A percentile compares a stretch with the other conserved stretches of the same genome.
Evolutionary conservation across 2,329 filamentous ascomycete species (phyloP).

Genomic region (Aspergillus fischeri): DNA sequence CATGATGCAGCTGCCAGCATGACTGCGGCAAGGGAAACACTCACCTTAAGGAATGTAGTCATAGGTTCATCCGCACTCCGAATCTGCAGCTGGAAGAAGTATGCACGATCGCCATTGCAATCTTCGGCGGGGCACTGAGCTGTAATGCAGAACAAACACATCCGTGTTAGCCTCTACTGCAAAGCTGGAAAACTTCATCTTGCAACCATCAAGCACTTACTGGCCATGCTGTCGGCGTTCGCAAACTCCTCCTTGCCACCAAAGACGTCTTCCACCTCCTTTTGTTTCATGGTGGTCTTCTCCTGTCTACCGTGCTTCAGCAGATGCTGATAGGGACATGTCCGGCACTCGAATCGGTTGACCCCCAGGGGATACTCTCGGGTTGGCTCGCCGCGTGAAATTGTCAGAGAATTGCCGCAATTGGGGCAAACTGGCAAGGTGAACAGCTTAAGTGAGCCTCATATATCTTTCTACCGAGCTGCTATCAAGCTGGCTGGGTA

Average conservation of each 20-base stretch:
- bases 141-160: conserved; percentile 24
- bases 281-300: conserved; percentile 72
- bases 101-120: conserved; percentile 80
- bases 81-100: conserved; percentile 96
- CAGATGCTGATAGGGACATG: conserved; percentile 86
- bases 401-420: conserved; percentile 48
- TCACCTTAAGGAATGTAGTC: conserved; percentile 89
- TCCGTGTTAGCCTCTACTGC: conserved; percentile 9
- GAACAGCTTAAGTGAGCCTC: conserved; percentile 14
- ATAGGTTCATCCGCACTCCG: conserved; percentile 97
- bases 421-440: conserved; percentile 43
- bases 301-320: conserved; percentile 79
- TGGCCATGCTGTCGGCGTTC: conserved; percentile 77
- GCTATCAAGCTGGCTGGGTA: background rate
- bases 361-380: conserved; percentile 39
- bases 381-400: conserved; percentile 39
- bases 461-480: background rate
- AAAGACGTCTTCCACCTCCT: conserved; percentile 85
- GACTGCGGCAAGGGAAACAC: conserved; percentile 13
- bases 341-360: conserved; percentile 92
- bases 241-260: conserved; percentile 86
- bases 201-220: conserved; percentile 37
- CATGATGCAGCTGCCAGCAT: background rate
- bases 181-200: background rate
- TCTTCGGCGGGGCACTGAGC: conserved; percentile 77